Conservation (phyloP, 139 green algal species). For the Chlamydomonas urium region DNA sequence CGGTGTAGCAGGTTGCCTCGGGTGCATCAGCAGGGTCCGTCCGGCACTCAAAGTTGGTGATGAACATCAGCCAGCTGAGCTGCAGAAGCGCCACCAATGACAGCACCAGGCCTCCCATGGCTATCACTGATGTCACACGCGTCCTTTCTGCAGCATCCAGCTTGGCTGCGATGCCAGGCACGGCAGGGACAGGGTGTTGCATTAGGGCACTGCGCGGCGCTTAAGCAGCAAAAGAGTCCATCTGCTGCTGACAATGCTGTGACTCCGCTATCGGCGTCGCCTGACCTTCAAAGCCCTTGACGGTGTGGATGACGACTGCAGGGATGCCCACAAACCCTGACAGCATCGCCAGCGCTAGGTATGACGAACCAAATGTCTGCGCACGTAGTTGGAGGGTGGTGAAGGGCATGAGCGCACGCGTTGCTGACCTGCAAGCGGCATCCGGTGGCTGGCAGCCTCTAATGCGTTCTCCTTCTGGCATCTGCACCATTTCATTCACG, state of each 20-base stretch:
- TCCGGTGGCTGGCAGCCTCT: neutral
- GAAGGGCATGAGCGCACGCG: neutral
- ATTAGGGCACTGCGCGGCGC: neutral
- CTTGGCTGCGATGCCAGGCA: neutral
- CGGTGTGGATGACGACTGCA: neutral
- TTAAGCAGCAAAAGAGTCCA: neutral
- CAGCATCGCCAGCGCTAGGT: neutral
- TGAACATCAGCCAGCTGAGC: neutral
- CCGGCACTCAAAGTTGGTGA: constrained; percentile 4
- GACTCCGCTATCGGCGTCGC: neutral
- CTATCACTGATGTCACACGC: neutral
- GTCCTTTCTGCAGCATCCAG: neutral
- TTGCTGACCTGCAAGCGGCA: neutral
- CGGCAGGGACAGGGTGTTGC: neutral
- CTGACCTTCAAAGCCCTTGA: neutral
- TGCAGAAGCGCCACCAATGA: neutral
- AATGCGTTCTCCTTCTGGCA: no score
- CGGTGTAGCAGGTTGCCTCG: neutral
- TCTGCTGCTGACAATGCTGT: neutral
- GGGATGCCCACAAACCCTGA: constrained; percentile 3
- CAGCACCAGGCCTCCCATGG: neutral
- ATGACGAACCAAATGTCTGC: constrained; percentile 2
- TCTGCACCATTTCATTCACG: neutral
- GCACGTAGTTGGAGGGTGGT: neutral
- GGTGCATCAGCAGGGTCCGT: neutral